A percentile compares a stretch with the other conserved stretches of the same genome.
phyloP scores from a whole-genome alignment of 1,284 basidiomycete species.

The Schizophyllum commune region DNA sequence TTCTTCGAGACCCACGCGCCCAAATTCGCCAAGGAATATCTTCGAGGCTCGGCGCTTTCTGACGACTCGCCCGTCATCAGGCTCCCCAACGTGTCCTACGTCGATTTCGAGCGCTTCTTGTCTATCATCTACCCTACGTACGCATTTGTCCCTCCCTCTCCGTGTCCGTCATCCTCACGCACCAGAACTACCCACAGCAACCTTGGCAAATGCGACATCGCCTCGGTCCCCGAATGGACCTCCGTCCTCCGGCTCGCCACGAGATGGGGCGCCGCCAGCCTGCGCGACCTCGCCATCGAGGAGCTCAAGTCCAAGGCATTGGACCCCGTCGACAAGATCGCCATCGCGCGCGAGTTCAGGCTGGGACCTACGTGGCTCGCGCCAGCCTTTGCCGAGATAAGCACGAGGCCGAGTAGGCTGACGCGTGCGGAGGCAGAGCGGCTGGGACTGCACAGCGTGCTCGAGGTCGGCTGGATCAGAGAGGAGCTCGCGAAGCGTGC shows the following conservation, averaged over 20 bases:
- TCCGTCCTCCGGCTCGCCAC: conserved; percentile 27
- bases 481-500: neutral
- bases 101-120: conserved; percentile 25
- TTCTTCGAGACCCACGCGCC: conserved; percentile 26
- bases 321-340: conserved; percentile 23
- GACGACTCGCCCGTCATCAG: conserved; percentile 10
- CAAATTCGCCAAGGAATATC: conserved; percentile 15
- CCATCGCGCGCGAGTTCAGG: conserved; percentile 22
- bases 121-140: conserved; percentile 24
- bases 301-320: conserved; percentile 21
- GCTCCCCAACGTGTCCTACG: conserved; percentile 10
- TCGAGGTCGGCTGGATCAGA: conserved; percentile 8
- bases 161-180: neutral
- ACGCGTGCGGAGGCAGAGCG: conserved; percentile 8
- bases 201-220: conserved; percentile 20
- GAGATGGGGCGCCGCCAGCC: conserved; percentile 23
- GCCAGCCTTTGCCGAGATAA: conserved; percentile 27
- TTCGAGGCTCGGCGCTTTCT: conserved; percentile 4
- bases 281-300: conserved; percentile 25
- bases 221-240: conserved; percentile 28
- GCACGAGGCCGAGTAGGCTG: conserved; percentile 12
- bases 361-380: conserved; percentile 25
- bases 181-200: conserved; percentile 14
- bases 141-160: neutral
- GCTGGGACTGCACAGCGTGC: conserved; percentile 8